A percentile compares a stretch with the other conserved stretches of the same genome.
Evolutionary conservation across 2,329 filamentous ascomycete genomes (phyloP).

Genomic region (Pseudodiploospora longispora): DNA sequence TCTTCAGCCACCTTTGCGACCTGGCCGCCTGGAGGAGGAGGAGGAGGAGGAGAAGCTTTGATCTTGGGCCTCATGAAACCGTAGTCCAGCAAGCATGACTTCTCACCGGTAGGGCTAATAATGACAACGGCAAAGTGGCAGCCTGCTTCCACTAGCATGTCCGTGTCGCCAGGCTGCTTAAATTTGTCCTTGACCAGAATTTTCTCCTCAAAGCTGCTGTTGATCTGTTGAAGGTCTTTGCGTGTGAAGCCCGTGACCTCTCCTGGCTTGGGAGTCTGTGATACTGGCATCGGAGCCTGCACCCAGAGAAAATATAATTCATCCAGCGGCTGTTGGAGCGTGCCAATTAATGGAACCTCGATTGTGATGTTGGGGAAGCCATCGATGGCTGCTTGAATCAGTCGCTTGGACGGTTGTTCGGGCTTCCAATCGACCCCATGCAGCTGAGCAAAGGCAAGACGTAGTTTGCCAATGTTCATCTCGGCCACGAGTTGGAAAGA

Average conservation of each 20-base stretch:
- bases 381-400: conserved; percentile 12
- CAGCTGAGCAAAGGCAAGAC: conserved; percentile 9
- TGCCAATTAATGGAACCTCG: conserved; percentile 21
- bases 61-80: conserved; percentile 14
- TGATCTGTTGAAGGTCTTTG: conserved; percentile 3
- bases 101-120: conserved; percentile 1
- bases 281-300: conserved; percentile 14
- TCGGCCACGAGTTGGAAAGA: conserved; percentile 12
- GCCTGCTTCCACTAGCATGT: conserved; percentile 14
- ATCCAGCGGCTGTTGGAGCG: conserved; percentile 25
- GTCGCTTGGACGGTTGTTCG: conserved; percentile 11
- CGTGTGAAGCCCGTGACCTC: conserved; percentile 4
- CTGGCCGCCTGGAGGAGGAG: background rate
- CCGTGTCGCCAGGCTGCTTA: conserved; percentile 1
- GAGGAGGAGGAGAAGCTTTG: background rate
- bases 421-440: conserved; percentile 8
- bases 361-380: conserved; percentile 12
- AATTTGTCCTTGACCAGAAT: conserved; percentile 9
- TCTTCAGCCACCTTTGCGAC: background rate
- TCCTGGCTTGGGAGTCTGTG: background rate
- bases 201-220: background rate
- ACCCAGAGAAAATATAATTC: conserved; percentile 26
- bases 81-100: conserved; percentile 16
- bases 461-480: conserved; percentile 6
- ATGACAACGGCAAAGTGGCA: conserved; percentile 19